These are phyloP conservation scores for Eragrostis curvula DNA, from an alignment of 176 grass and related monocot species.

Conservation along the genomic window DNA sequence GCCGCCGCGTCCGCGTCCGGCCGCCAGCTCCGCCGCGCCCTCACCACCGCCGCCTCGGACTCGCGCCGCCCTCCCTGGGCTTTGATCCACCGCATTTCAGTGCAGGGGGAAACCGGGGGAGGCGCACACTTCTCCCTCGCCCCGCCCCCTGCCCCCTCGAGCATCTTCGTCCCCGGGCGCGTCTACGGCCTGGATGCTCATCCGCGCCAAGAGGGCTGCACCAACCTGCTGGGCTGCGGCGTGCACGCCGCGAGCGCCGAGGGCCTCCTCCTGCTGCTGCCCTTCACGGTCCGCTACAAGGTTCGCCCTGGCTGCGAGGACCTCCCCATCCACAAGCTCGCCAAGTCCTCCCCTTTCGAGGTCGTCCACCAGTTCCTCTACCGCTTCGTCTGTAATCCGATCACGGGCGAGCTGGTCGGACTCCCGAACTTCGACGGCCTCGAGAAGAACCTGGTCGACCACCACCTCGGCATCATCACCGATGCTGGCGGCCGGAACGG, in stretches of 20 bases:
- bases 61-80: constrained; percentile 15
- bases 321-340: too few species aligned
- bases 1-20: not conserved
- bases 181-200: not conserved
- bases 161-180: not conserved
- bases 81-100: not conserved
- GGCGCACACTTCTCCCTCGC: not conserved
- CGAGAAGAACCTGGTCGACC: not conserved
- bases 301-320: not conserved
- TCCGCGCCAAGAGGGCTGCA: not conserved
- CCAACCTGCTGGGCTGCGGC: not conserved
- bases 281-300: not conserved
- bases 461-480: not conserved
- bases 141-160: not conserved
- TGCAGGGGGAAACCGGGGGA: too few species aligned
- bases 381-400: constrained; percentile 16
- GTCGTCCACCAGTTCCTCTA: not conserved
- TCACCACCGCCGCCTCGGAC: not conserved
- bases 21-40: not conserved
- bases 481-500: not conserved
- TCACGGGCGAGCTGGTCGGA: constrained; percentile 14
- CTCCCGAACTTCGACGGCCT: constrained; percentile 6
- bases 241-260: not conserved
- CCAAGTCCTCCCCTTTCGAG: not conserved
- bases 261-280: not conserved